phyloP scores from a whole-genome alignment of 495 filamentous ascomycete genomes.

The Neurospora sp. region DNA sequence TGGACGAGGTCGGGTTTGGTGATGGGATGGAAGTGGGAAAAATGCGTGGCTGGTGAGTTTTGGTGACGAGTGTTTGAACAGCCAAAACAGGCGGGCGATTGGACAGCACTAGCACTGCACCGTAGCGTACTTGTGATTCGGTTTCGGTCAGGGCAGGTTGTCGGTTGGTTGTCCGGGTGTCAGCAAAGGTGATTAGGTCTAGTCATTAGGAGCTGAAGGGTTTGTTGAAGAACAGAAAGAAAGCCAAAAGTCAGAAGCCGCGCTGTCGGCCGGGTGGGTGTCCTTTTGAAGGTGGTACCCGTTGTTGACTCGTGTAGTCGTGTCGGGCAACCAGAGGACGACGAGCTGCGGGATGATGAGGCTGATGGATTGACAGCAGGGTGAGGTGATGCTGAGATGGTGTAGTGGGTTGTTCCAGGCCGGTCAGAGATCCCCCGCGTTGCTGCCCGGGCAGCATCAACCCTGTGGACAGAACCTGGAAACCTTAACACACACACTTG shows the following conservation, averaged over 20 bases:
- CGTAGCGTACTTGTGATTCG: background rate
- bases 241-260: slow-evolving; percentile 1
- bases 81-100: slow-evolving; percentile 1
- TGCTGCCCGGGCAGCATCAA: background rate
- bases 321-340: slow-evolving; percentile 16
- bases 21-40: slow-evolving; percentile 5
- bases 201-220: slow-evolving; percentile 5
- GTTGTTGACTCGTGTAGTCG: slow-evolving; percentile 3
- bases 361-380: background rate
- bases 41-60: slow-evolving; percentile 18
- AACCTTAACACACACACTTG: background rate
- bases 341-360: background rate
- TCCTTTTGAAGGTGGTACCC: background rate
- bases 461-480: background rate
- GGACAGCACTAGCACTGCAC: slow-evolving; percentile 1
- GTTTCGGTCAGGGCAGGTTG: background rate
- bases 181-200: slow-evolving; percentile 2
- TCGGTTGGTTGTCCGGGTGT: background rate
- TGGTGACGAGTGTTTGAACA: slow-evolving; percentile 8
- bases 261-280: background rate
- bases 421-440: background rate
- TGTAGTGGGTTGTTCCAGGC: slow-evolving; percentile 1
- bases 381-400: background rate
- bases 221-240: background rate
- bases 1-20: slow-evolving; percentile 16